These are phyloP conservation scores for Lachnellula occidentalis DNA, from an alignment of 2,329 filamentous ascomycete genomes.

Conservation along the genomic window DNA sequence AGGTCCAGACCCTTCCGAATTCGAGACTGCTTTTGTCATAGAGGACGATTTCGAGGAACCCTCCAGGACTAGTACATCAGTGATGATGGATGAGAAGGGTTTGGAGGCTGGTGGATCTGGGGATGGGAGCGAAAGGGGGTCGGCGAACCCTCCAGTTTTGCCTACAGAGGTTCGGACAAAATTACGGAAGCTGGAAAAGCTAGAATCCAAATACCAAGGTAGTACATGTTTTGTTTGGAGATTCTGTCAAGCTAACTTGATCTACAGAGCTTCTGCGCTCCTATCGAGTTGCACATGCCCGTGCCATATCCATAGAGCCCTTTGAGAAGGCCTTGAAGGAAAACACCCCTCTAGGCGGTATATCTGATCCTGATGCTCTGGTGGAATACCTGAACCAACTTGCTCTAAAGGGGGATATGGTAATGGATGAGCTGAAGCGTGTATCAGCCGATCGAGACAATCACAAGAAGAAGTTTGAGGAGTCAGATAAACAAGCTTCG, in stretches of 20 bases:
- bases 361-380: slow-evolving; percentile 76
- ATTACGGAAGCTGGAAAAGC: slow-evolving; percentile 80
- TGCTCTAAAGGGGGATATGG: slow-evolving; percentile 82
- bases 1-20: slow-evolving; percentile 75
- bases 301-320: slow-evolving; percentile 80
- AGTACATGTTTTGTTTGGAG: slow-evolving; percentile 22
- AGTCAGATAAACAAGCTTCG: slow-evolving; percentile 57
- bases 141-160: slow-evolving; percentile 35
- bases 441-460: slow-evolving; percentile 77
- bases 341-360: slow-evolving; percentile 85
- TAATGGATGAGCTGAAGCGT: slow-evolving; percentile 86
- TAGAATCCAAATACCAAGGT: slow-evolving; percentile 85
- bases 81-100: slow-evolving; percentile 33
- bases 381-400: slow-evolving; percentile 87
- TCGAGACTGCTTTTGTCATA: slow-evolving; percentile 79
- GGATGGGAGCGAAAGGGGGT: slow-evolving; percentile 17
- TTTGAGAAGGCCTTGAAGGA: slow-evolving; percentile 90
- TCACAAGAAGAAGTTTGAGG: slow-evolving; percentile 70
- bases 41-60: slow-evolving; percentile 70
- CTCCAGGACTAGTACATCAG: slow-evolving; percentile 56
- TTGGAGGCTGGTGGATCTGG: slow-evolving; percentile 27
- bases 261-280: slow-evolving; percentile 74
- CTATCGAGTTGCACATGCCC: slow-evolving; percentile 84
- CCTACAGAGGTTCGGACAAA: slow-evolving; percentile 69
- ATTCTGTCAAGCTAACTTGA: slow-evolving; percentile 12